Conservation (phyloP, 2,329 filamentous ascomycete genomes). For the Paramyrothecium roridum region DNA sequence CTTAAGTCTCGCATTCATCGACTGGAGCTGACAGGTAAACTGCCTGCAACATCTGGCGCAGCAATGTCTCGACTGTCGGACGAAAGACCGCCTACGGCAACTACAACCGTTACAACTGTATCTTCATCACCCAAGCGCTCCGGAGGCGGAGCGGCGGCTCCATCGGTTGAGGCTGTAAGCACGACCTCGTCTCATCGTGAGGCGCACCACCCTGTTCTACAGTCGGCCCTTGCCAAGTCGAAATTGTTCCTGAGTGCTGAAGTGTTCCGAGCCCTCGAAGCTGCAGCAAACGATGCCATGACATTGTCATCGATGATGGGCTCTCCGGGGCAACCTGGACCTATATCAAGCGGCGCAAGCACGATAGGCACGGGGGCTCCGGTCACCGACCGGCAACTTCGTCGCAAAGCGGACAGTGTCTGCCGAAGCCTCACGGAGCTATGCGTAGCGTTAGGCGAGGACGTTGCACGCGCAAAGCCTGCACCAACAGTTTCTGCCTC, state of each 20-base stretch:
- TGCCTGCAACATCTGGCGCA: conserved; percentile 77
- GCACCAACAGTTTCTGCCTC: conserved; percentile 11
- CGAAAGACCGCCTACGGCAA: conserved; percentile 85
- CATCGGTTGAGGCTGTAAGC: conserved; percentile 34
- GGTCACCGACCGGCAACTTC: conserved; percentile 76
- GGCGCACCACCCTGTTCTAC: conserved; percentile 73
- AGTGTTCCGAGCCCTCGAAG: conserved; percentile 76
- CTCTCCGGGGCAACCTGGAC: conserved; percentile 63
- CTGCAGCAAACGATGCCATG: conserved; percentile 77
- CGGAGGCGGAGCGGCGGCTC: conserved; percentile 15
- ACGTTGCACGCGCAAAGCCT: conserved; percentile 35
- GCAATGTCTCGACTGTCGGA: conserved; percentile 71
- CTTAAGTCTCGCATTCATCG: conserved; percentile 89
- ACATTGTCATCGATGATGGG: conserved; percentile 76
- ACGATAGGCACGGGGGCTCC: conserved; percentile 48
- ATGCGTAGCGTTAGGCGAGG: conserved; percentile 77
- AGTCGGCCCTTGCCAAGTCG: conserved; percentile 76
- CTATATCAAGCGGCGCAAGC: conserved; percentile 65
- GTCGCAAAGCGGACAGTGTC: conserved; percentile 87
- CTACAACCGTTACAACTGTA: conserved; percentile 85
- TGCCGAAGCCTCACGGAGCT: conserved; percentile 92
- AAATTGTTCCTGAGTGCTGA: conserved; percentile 66
- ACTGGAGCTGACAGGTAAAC: conserved; percentile 83
- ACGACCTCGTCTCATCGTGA: conserved; percentile 34
- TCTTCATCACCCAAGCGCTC: conserved; percentile 81